Conservation (phyloP, 2,329 filamentous ascomycete genomes). For the Geosmithia putterillii region DNA sequence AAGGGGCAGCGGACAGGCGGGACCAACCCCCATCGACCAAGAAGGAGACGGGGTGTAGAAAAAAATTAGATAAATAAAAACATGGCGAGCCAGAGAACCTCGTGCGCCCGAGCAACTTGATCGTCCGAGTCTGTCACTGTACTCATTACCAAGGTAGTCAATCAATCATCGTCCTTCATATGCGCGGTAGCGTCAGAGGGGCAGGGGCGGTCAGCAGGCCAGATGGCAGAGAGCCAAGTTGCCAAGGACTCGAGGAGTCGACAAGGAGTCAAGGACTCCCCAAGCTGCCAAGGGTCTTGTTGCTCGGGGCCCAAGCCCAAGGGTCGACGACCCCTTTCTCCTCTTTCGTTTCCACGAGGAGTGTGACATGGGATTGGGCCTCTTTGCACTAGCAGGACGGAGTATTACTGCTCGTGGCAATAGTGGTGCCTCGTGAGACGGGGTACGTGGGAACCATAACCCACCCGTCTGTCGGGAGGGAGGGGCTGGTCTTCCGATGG, state of each 20-base stretch:
- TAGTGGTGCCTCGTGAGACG: not conserved
- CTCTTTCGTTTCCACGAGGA: not conserved
- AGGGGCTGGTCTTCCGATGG: not conserved
- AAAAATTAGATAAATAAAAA: too few species aligned
- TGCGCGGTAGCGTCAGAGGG: not conserved
- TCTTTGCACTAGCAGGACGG: not conserved
- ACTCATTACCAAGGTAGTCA: not conserved
- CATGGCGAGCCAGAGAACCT: too few species aligned
- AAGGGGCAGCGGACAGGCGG: not conserved
- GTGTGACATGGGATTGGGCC: not conserved
- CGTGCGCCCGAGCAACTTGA: too few species aligned
- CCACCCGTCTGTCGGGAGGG: not conserved
- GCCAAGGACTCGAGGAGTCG: not conserved
- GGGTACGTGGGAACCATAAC: not conserved
- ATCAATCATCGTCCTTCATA: not conserved
- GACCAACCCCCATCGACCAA: not conserved
- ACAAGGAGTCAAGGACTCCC: not conserved
- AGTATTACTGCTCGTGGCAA: too few species aligned
- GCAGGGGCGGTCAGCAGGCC: not conserved
- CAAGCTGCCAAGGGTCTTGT: too few species aligned
- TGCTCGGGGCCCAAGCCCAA: not conserved
- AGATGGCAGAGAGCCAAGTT: not conserved
- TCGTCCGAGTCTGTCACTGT: too few species aligned
- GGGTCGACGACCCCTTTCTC: not conserved
- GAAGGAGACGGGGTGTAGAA: too few species aligned